phyloP scores from a whole-genome alignment of 768 basidiomycete genomes.

The Agaricus sinodeliciosus region DNA sequence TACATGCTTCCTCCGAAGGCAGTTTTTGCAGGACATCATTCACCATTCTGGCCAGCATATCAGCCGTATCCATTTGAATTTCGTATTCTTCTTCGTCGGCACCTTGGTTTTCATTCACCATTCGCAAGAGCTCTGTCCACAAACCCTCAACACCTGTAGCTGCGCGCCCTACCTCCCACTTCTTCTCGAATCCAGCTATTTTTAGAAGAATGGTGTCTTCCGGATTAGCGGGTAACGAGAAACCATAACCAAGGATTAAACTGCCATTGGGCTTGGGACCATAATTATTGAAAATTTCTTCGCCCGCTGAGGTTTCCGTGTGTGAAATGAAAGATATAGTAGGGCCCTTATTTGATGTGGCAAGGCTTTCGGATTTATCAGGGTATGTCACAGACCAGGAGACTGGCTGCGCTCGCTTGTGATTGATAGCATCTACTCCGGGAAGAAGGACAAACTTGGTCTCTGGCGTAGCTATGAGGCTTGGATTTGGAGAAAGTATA shows the following conservation, averaged over 20 bases:
- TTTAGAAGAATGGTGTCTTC: constrained; percentile 84
- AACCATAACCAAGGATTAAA: constrained; percentile 89
- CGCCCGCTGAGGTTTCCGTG: constrained; percentile 26
- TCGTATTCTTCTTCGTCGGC: constrained; percentile 35
- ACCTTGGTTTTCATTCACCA: constrained; percentile 18
- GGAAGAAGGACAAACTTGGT: constrained; percentile 81
- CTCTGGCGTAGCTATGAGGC: constrained; percentile 18
- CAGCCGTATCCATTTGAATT: constrained; percentile 63
- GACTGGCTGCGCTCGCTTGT: constrained; percentile 71
- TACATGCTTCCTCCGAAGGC: constrained; percentile 25
- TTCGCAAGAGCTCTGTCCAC: constrained; percentile 46
- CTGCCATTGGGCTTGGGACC: constrained; percentile 88
- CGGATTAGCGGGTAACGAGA: constrained; percentile 70
- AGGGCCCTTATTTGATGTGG: constrained; percentile 17
- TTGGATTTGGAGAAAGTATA: constrained; percentile 50
- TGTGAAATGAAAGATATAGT: constrained; percentile 62
- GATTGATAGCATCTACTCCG: constrained; percentile 83
- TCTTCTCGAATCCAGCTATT: constrained; percentile 48
- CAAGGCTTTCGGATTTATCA: constrained; percentile 13
- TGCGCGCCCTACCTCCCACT: constrained; percentile 60
- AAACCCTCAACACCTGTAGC: constrained; percentile 49
- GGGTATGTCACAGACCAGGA: constrained; percentile 66
- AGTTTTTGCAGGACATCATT: constrained; percentile 41
- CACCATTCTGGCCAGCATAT: constrained; percentile 63
- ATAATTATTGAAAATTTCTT: constrained; percentile 86